Evolutionary conservation across 768 basidiomycete species (phyloP), one percentile per base, ranked within the genome.

Genomic region (Leccinellum rugosiceps): DNA sequence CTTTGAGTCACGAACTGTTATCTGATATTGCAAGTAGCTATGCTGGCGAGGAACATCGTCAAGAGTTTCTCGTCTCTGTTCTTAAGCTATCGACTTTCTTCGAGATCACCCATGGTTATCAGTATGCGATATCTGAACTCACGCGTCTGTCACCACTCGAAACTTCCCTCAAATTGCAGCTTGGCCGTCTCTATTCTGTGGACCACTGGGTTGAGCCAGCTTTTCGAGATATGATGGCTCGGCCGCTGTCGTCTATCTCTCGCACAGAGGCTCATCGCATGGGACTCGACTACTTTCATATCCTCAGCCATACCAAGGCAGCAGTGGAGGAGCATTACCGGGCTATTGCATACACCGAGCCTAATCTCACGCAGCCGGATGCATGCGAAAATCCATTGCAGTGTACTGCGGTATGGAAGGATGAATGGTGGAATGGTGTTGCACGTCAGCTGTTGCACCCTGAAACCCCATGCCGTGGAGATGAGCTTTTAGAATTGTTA

Each of bases 381-480:
- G 25, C 1, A 0, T 59, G 57, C 21, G 31, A 0, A 2, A 46
- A 21, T 2, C 51, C 23, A 0, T 3, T 2, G 0, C 17, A 19
- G 14, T 62, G 61, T 25, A 3, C 34, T 0, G 7, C 9, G 0
- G 4, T 13, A 1, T 59, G 58, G 58, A 50, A 48, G 10, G 52
- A 59, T 6, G 52, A 59, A n/a, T 62, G 61, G 61, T 62, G 52
- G 61, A 59, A 56, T 44, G 61, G 52, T 0, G 4, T 62, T 0
- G 55, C 52, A 21, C 4, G 48, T 4, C 58, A 53, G 0, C 43
- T 62, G 0, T 19, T 62, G 0, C 61, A 62, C 6, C 55, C 57
- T 2, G 55, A 62, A n/a, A 14, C 3, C 4, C 60, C 38, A 4
- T 53, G 41, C 4, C 47, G 3, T 34, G 30, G 11, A 3, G 4